Evolutionary conservation across 2,329 filamentous ascomycete genomes (phyloP), one percentile per base, ranked within the genome.

Genomic region (Diplodia seriata): DNA sequence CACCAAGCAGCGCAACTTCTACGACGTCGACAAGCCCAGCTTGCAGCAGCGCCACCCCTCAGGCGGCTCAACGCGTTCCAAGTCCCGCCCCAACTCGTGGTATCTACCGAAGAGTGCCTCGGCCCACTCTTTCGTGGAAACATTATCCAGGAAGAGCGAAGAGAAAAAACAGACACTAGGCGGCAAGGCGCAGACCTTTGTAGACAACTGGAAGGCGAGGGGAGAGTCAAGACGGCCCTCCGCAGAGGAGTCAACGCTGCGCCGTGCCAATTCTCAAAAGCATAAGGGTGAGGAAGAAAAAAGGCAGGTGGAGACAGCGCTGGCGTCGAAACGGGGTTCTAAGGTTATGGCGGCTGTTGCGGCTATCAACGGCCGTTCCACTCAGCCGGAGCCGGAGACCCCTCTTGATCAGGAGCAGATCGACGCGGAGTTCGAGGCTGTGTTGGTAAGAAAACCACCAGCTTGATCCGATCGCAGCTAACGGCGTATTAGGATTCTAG

Each of bases 401-500:
- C 66, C 72, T 8, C 76, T 85, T 67, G 59, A 87, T 71, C 79
- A 82, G 0, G 85, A 85, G 71, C 80, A 83, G n/a, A 81, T 87
- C 5, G 90, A 91, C 72, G 83, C 80, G 61, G 86, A 86, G 57
- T 90, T 90, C 69, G 87, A 90, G 73, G 83, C 84, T 61, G 83
- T 90, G 38, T 76, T 90, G 72, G 85, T 87, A 72, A 77, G 55
- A 79, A 88, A 86, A 67, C 81, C 83, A n/a, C 81, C 51, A 1
- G 29, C 20, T 36, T 18, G 53, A 26, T 83, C 82, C 88, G 70
- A 82, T 86, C 70, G 80, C 79, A 68, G 83, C 88, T 57, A 87
- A 90, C 85, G 3, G 85, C 2, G 9, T 29, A 88, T 79, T 77
- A 97, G 79, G 93, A 97, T 76, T 89, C 94, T 20, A 87, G 94